Conservation (phyloP, 805 yeast species). For the Scheffersomyces lignosus region DNA sequence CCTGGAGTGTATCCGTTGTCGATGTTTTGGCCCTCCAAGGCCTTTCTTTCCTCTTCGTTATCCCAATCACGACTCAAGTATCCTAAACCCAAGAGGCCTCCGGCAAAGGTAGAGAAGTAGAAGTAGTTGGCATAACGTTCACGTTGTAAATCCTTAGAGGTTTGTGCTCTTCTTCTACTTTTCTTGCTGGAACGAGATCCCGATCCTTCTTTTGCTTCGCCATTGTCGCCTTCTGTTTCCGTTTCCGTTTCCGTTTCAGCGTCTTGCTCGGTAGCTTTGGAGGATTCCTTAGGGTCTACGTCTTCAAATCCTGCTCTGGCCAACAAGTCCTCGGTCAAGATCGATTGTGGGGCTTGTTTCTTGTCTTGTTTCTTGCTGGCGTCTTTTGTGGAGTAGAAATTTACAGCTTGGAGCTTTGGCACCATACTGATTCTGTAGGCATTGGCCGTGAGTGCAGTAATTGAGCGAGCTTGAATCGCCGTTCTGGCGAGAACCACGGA, state of each 20-base stretch:
- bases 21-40: conserved; percentile 51
- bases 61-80: conserved; percentile 88
- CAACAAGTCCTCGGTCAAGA: conserved; percentile 78
- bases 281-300: too few species aligned
- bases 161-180: conserved; percentile 51
- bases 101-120: conserved; percentile 60
- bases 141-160: conserved; percentile 77
- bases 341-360: conserved; percentile 49
- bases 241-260: conserved; percentile 15
- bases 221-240: conserved; percentile 10
- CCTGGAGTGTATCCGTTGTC: conserved; percentile 68
- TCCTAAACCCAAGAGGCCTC: conserved; percentile 51
- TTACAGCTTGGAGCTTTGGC: too few species aligned
- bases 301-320: conserved; percentile 82
- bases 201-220: conserved; percentile 7
- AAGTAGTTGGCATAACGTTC: conserved; percentile 78
- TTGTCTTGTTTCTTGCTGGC: conserved; percentile 20
- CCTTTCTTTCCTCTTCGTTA: conserved; percentile 60
- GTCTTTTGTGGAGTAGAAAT: conserved; percentile 15
- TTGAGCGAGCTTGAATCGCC: too few species aligned
- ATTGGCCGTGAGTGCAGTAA: too few species aligned
- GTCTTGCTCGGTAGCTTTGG: conserved; percentile 16
- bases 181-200: conserved; percentile 23
- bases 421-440: neutral
- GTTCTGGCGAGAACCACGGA: too few species aligned